Conservation (phyloP, 1,284 basidiomycete species). For the Pholiota adiposa region DNA sequence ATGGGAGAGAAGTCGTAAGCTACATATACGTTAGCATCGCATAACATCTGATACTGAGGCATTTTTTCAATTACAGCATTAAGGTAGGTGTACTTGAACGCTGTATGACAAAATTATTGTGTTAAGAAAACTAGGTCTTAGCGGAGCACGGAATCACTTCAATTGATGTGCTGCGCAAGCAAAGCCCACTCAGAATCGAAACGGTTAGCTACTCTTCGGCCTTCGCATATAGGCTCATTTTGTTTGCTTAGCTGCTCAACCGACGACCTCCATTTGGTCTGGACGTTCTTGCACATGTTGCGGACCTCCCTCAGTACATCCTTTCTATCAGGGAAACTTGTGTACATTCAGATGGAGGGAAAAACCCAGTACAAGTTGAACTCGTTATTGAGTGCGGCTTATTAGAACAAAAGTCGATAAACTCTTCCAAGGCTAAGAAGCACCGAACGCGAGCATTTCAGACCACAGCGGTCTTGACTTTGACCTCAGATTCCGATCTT, state of each 20-base stretch:
- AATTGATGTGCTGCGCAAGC: slow-evolving; percentile 57
- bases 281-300: slow-evolving; percentile 62
- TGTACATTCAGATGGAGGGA: slow-evolving; percentile 45
- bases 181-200: slow-evolving; percentile 65
- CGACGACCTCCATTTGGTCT: slow-evolving; percentile 74
- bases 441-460: slow-evolving; percentile 48
- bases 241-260: slow-evolving; percentile 66
- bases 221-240: slow-evolving; percentile 1
- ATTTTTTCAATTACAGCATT: slow-evolving; percentile 41
- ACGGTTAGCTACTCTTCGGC: slow-evolving; percentile 43
- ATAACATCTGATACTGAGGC: background rate
- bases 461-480: slow-evolving; percentile 70
- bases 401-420: slow-evolving; percentile 31
- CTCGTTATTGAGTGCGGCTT: slow-evolving; percentile 63
- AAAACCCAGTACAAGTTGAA: slow-evolving; percentile 61
- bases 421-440: slow-evolving; percentile 43
- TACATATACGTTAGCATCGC: background rate
- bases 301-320: slow-evolving; percentile 66
- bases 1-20: slow-evolving; percentile 87
- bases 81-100: slow-evolving; percentile 43
- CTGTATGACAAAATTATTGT: background rate
- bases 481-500: slow-evolving; percentile 73
- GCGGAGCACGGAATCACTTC: slow-evolving; percentile 73
- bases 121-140: slow-evolving; percentile 53
- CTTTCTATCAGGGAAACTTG: slow-evolving; percentile 53